phyloP scores from a whole-genome alignment of 2,329 filamentous ascomycete genomes.

The Fusarium sp. region DNA sequence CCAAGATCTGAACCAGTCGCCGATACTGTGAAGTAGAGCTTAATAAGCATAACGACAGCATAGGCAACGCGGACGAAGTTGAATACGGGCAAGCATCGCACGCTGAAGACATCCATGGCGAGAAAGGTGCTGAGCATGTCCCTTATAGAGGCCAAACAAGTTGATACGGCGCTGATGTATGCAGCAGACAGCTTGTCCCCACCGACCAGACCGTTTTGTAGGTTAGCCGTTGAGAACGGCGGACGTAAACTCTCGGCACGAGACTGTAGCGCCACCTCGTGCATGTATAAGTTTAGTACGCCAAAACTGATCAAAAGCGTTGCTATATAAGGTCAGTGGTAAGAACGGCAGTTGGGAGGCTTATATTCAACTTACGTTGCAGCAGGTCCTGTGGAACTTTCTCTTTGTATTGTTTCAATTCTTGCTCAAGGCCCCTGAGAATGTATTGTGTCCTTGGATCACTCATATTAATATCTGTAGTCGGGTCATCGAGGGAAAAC shows the following conservation, averaged over 20 bases:
- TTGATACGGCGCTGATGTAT: constrained; percentile 73
- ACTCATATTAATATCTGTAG: constrained; percentile 63
- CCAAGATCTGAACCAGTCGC: constrained; percentile 73
- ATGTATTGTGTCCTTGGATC: constrained; percentile 73
- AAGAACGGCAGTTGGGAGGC: background rate
- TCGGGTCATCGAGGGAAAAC: constrained; percentile 74
- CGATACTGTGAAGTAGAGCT: constrained; percentile 76
- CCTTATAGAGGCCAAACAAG: constrained; percentile 75
- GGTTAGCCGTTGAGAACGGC: constrained; percentile 58
- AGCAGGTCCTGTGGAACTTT: constrained; percentile 64
- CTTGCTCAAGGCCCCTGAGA: constrained; percentile 72
- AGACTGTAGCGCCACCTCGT: constrained; percentile 78
- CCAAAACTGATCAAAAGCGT: constrained; percentile 72
- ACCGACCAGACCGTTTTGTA: constrained; percentile 56
- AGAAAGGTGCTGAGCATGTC: constrained; percentile 74
- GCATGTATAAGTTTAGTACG: constrained; percentile 76
- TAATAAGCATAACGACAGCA: constrained; percentile 77
- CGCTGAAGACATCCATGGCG: constrained; percentile 65
- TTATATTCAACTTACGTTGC: constrained; percentile 62
- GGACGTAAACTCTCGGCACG: constrained; percentile 67
- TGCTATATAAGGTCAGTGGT: constrained; percentile 54
- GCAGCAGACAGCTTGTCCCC: constrained; percentile 57
- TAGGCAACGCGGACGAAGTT: constrained; percentile 79
- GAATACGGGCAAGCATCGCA: constrained; percentile 76
- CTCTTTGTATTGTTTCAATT: constrained; percentile 69